These are phyloP conservation scores for Zancudomyces culisetae DNA, from an alignment of 371 early-diverging fungal genomes.

Conservation along the genomic window DNA sequence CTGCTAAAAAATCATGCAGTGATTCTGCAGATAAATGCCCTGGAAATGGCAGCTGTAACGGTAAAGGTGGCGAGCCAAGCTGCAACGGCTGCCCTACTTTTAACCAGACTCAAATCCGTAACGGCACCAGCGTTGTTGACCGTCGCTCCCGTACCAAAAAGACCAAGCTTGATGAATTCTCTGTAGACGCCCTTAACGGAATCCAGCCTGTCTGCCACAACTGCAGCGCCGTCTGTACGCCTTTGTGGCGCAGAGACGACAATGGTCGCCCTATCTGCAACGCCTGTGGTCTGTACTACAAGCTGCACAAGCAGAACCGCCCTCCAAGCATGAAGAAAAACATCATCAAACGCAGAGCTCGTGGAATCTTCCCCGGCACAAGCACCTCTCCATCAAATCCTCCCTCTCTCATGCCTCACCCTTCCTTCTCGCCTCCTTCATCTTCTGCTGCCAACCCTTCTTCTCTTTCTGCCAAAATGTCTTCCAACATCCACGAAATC, in stretches of 20 bases:
- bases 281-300: conserved; percentile 88
- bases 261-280: conserved; percentile 78
- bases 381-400: no score
- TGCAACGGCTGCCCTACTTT: conserved; percentile 63
- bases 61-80: conserved; percentile 46
- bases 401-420: no score
- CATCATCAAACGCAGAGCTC: conserved; percentile 64
- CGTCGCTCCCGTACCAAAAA: neutral
- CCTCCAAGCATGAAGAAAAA: conserved; percentile 61
- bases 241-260: conserved; percentile 85
- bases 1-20: neutral
- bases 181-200: neutral
- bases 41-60: conserved; percentile 60
- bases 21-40: conserved; percentile 36
- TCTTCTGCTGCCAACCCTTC: no score
- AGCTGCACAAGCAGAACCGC: conserved; percentile 27
- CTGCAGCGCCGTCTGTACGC: conserved; percentile 76
- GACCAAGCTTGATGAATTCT: conserved; percentile 9
- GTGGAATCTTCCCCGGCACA: no score
- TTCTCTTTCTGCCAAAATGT: neutral
- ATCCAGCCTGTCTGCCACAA: conserved; percentile 55
- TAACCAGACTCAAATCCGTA: conserved; percentile 42
- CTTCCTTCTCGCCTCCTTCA: no score
- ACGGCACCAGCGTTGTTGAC: conserved; percentile 1
- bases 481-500: neutral